Conservation (phyloP, 345 rosid species). For the Populus ilicifolia region DNA sequence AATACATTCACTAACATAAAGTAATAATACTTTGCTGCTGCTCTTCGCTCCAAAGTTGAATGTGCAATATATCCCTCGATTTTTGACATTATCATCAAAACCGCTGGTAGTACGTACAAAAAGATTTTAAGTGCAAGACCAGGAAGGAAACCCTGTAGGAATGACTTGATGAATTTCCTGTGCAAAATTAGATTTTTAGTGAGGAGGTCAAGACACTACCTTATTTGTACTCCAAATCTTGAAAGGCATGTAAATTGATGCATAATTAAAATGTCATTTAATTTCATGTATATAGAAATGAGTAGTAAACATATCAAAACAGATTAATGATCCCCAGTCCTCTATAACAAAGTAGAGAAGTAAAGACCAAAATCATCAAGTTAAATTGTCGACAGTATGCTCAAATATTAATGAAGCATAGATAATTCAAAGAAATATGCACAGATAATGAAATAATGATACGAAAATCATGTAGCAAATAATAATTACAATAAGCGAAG, state of each 20-base stretch:
- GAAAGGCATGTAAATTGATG: background rate
- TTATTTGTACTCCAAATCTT: background rate
- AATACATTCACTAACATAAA: conserved; percentile 97
- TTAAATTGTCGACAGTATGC: background rate
- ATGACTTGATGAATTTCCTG: conserved; percentile 90
- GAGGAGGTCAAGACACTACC: background rate
- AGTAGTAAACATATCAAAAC: background rate
- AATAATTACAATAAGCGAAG: background rate
- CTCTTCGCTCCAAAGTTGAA: conserved; percentile 73
- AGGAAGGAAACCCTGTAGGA: conserved; percentile 95
- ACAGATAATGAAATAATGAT: background rate
- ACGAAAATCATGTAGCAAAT: background rate
- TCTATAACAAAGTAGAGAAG: background rate
- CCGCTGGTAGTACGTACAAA: conserved; percentile 61
- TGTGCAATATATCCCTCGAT: conserved; percentile 82
- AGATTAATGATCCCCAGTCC: background rate
- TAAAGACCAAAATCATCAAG: background rate
- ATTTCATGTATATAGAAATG: background rate
- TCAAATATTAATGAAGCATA: background rate
- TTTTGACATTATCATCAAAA: conserved; percentile 89
- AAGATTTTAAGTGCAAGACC: conserved; percentile 91
- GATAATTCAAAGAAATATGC: background rate
- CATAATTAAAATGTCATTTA: background rate
- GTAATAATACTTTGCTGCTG: conserved; percentile 86
- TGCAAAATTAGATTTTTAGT: conserved; percentile 11